These are phyloP conservation scores for Macadamia integrifolia DNA, from an alignment of 164 flowering plant genomes.

Conservation along the genomic window DNA sequence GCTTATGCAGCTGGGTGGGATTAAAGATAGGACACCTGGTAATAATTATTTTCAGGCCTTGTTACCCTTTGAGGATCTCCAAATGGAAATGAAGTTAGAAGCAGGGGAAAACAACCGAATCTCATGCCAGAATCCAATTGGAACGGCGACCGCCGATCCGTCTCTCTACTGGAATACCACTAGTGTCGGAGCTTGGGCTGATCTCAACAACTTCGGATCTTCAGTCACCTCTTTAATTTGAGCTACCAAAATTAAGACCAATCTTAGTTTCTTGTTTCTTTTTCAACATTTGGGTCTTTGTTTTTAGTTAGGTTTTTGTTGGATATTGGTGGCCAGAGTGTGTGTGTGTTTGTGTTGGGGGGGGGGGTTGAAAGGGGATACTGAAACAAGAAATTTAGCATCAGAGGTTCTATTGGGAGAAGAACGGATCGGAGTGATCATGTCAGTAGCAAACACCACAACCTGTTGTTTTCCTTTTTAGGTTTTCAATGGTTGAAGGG, in stretches of 20 bases:
- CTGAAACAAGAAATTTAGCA: slow-evolving; percentile 1
- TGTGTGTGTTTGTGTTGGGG: too few species aligned
- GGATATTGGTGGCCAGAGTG: slow-evolving; percentile 12
- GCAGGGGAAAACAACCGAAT: slow-evolving; percentile 18
- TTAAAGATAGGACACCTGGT: slow-evolving; percentile 18
- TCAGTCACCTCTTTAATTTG: slow-evolving; percentile 24
- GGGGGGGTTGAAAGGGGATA: neutral
- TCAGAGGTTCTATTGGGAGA: slow-evolving; percentile 17
- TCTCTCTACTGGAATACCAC: slow-evolving; percentile 43
- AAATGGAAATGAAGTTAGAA: slow-evolving; percentile 42
- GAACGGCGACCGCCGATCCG: slow-evolving; percentile 32
- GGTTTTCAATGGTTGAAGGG: slow-evolving; percentile 23
- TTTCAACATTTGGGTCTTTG: neutral
- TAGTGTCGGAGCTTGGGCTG: slow-evolving; percentile 21
- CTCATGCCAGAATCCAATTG: slow-evolving; percentile 31
- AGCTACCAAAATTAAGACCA: neutral
- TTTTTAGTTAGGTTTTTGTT: slow-evolving; percentile 14
- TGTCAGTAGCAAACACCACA: slow-evolving; percentile 54
- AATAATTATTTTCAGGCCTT: slow-evolving; percentile 24
- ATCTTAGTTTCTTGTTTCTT: slow-evolving; percentile 10
- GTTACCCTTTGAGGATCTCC: slow-evolving; percentile 35
- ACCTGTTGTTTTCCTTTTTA: slow-evolving; percentile 29
- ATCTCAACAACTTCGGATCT: slow-evolving; percentile 24
- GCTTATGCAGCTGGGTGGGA: slow-evolving; percentile 12
- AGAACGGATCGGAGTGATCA: slow-evolving; percentile 76